Percentiles rank a stretch among this genome's conserved stretches.
phyloP scores from a whole-genome alignment of 129 eudicot species.

The Oenanthe sinensis region DNA sequence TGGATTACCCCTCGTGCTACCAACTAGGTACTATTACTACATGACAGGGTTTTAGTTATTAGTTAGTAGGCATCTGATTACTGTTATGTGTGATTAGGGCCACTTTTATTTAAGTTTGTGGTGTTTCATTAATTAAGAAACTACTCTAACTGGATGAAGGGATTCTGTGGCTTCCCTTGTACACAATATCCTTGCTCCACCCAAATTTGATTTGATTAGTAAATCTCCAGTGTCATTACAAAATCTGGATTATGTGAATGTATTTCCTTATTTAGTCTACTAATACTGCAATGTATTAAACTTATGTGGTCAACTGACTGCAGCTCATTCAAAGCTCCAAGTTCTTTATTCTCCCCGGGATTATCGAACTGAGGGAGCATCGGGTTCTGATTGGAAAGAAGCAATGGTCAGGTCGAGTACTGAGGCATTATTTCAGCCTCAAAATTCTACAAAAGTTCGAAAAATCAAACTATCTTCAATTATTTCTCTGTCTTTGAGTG shows the following conservation, averaged over 20 bases:
- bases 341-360: slow-evolving; percentile 58
- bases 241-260: not conserved
- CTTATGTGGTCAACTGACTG: slow-evolving; percentile 11
- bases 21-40: not conserved
- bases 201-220: not conserved
- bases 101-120: not conserved
- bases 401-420: slow-evolving; percentile 70
- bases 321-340: slow-evolving; percentile 82
- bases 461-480: slow-evolving; percentile 71
- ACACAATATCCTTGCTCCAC: not conserved
- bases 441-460: slow-evolving; percentile 45
- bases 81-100: not conserved
- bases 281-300: not conserved
- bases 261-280: not conserved
- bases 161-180: not conserved
- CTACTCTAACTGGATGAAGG: not conserved
- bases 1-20: not conserved
- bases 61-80: not conserved
- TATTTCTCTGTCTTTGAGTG: slow-evolving; percentile 43
- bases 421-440: slow-evolving; percentile 66
- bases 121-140: not conserved
- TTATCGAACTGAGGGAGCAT: slow-evolving; percentile 57
- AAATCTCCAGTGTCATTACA: not conserved
- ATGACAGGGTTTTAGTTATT: not conserved
- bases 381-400: slow-evolving; percentile 59